These are phyloP conservation scores for Blastomyces emzantsi DNA, from an alignment of 2,329 filamentous ascomycete genomes.

Conservation along the genomic window DNA sequence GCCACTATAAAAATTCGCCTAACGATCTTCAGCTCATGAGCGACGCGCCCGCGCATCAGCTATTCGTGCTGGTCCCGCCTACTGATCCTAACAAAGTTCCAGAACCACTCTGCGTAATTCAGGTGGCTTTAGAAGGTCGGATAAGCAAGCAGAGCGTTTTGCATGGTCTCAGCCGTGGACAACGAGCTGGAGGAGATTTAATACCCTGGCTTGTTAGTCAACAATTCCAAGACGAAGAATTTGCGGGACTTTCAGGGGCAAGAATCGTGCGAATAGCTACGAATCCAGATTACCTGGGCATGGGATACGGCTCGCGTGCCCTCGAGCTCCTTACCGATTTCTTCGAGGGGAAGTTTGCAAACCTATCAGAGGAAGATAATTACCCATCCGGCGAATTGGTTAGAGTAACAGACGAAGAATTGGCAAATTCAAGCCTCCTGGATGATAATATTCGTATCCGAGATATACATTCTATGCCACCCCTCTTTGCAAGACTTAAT, in stretches of 20 bases:
- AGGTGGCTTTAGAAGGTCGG: conserved; percentile 86
- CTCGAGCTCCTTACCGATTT: conserved; percentile 82
- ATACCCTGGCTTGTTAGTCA: conserved; percentile 98
- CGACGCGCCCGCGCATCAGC: conserved; percentile 90
- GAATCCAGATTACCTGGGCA: conserved; percentile 82
- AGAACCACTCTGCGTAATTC: conserved; percentile 88
- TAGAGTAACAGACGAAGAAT: conserved; percentile 71
- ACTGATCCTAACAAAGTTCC: conserved; percentile 69
- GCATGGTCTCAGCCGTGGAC: conserved; percentile 78
- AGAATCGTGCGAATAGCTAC: conserved; percentile 91
- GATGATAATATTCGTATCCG: conserved; percentile 84
- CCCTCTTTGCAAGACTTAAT: conserved; percentile 78
- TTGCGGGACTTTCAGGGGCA: conserved; percentile 85
- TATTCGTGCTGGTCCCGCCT: conserved; percentile 88
- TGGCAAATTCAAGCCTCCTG: conserved; percentile 65
- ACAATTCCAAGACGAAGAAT: conserved; percentile 96
- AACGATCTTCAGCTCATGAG: conserved; percentile 99
- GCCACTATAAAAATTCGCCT: conserved; percentile 96
- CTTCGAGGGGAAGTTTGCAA: conserved; percentile 88
- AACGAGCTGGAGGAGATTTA: conserved; percentile 80
- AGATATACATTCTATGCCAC: conserved; percentile 85
- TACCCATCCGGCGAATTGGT: conserved; percentile 52
- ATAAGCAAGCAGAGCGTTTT: conserved; percentile 91
- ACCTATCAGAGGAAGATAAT: conserved; percentile 62
- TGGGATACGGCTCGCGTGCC: conserved; percentile 90